These are phyloP conservation scores for Petasospora rhodanensis DNA, from an alignment of 1,139 yeast genomes.

Conservation along the genomic window DNA sequence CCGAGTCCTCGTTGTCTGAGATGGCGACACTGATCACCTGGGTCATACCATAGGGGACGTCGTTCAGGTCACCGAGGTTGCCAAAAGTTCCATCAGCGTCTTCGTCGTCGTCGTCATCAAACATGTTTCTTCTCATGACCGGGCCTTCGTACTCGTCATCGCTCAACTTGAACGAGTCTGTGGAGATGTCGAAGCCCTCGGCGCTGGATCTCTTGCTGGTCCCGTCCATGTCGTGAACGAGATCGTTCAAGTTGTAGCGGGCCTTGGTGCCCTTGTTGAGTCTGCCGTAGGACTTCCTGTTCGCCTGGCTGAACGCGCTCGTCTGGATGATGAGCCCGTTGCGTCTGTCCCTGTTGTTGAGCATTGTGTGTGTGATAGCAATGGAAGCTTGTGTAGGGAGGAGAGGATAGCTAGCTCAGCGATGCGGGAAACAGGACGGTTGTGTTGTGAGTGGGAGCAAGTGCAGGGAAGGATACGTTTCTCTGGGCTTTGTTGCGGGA, in stretches of 20 bases:
- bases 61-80: conserved; percentile 6
- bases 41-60: conserved; percentile 20
- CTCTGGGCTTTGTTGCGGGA: no score
- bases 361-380: conserved; percentile 11
- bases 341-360: conserved; percentile 22
- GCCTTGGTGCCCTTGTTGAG: conserved; percentile 21
- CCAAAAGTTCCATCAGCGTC: conserved; percentile 6
- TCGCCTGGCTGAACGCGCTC: conserved; percentile 7
- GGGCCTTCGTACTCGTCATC: conserved; percentile 17
- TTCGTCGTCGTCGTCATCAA: conserved; percentile 6
- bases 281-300: conserved; percentile 21
- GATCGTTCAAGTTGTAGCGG: conserved; percentile 20
- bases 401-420: no score
- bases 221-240: conserved; percentile 16
- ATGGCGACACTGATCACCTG: conserved; percentile 20
- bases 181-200: conserved; percentile 20
- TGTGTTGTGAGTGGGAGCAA: no score
- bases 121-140: conserved; percentile 1
- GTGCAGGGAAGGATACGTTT: no score
- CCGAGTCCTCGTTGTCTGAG: conserved; percentile 23
- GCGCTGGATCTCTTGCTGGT: conserved; percentile 7
- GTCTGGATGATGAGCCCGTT: conserved; percentile 23
- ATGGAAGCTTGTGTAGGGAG: no score
- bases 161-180: conserved; percentile 21
- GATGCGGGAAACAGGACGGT: no score